These are phyloP conservation scores for Tirmania nivea DNA, from an alignment of 495 filamentous ascomycete genomes.

Conservation along the genomic window DNA sequence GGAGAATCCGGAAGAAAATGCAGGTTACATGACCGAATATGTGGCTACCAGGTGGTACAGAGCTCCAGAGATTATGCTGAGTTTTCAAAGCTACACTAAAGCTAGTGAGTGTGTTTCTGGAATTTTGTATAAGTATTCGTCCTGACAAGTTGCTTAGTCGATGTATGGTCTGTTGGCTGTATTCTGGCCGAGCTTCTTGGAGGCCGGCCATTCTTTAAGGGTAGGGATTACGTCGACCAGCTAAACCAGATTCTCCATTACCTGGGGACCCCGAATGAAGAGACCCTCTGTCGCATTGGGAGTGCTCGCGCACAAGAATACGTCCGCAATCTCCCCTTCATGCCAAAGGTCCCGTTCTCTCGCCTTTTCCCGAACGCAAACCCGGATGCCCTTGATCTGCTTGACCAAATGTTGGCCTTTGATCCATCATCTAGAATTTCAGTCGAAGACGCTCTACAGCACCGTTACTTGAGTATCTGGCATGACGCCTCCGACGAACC, in stretches of 20 bases:
- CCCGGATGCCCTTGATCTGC: constrained; percentile 80
- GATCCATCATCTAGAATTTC: constrained; percentile 79
- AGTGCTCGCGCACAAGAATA: constrained; percentile 94
- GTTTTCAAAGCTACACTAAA: constrained; percentile 99
- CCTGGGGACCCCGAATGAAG: constrained; percentile 86
- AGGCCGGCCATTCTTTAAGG: constrained; percentile 96
- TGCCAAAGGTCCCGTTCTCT: constrained; percentile 79
- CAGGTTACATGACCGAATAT: constrained; percentile 98
- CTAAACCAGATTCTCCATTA: constrained; percentile 98
- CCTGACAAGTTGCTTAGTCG: constrained; percentile 18
- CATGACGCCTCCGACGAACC: constrained; percentile 95
- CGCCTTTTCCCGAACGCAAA: constrained; percentile 85
- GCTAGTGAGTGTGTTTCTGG: constrained; percentile 46
- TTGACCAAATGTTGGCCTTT: constrained; percentile 93
- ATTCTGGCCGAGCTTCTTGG: constrained; percentile 93
- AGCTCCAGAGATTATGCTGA: constrained; percentile 97
- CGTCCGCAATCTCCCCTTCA: constrained; percentile 89
- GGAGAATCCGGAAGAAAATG: constrained; percentile 92
- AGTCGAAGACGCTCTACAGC: constrained; percentile 83
- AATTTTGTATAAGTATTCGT: neutral
- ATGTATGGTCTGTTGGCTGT: constrained; percentile 97
- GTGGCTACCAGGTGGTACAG: constrained; percentile 97
- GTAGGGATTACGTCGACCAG: constrained; percentile 95
- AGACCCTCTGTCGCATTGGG: constrained; percentile 82
- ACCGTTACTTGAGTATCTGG: constrained; percentile 93